Evolutionary conservation across 2,329 filamentous ascomycete genomes (phyloP).

Genomic region (Colletotrichum costaricense): DNA sequence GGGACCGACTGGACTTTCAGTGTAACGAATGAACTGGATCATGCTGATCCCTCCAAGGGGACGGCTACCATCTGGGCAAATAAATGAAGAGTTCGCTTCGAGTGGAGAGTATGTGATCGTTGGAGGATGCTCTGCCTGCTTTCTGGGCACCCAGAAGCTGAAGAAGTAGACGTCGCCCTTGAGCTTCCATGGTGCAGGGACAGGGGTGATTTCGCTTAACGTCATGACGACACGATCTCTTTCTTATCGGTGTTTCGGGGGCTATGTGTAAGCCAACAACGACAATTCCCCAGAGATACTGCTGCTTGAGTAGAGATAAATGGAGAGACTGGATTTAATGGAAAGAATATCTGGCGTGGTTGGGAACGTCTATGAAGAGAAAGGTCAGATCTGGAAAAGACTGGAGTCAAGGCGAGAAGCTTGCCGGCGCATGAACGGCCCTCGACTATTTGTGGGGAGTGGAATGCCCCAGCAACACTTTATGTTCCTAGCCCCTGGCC

Average conservation of each 20-base stretch:
- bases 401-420: neutral
- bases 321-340: neutral
- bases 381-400: neutral
- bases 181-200: slow-evolving; percentile 54
- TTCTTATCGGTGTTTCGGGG: neutral
- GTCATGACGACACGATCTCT: slow-evolving; percentile 12
- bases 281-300: neutral
- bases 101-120: slow-evolving; percentile 58
- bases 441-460: neutral
- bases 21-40: slow-evolving; percentile 63
- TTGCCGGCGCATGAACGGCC: neutral
- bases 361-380: neutral
- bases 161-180: slow-evolving; percentile 58
- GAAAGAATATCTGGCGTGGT: neutral
- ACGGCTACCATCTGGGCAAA: slow-evolving; percentile 46
- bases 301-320: neutral
- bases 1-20: slow-evolving; percentile 60
- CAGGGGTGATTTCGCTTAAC: slow-evolving; percentile 5
- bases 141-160: slow-evolving; percentile 50
- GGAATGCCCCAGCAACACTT: neutral
- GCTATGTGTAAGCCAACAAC: neutral
- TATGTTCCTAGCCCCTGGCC: neutral
- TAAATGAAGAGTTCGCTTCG: slow-evolving; percentile 54
- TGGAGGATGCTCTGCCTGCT: slow-evolving; percentile 46
- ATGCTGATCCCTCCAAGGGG: slow-evolving; percentile 58